Evolutionary conservation across 768 basidiomycete genomes (phyloP).

Genomic region (Tulasnella sp.): DNA sequence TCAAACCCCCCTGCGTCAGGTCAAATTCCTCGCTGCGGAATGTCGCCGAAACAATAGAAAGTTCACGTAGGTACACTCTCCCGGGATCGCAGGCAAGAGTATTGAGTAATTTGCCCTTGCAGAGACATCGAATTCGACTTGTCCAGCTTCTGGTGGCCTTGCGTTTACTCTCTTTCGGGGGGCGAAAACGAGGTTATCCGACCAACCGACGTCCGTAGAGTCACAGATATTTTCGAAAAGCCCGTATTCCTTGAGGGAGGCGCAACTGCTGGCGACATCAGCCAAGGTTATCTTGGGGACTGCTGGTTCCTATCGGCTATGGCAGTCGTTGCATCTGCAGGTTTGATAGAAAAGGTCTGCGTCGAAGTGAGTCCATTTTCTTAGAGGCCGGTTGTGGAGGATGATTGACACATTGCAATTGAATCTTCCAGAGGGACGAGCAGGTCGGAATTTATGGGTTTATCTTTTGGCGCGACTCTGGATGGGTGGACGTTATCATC

Average conservation of each 20-base stretch:
- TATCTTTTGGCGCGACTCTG: conserved; percentile 46
- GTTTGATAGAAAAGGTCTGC: conserved; percentile 46
- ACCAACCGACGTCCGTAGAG: conserved; percentile 40
- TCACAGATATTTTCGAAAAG: conserved; percentile 46
- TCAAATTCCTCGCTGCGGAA: conserved; percentile 40
- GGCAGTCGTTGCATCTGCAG: conserved; percentile 42
- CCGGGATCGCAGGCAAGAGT: not conserved
- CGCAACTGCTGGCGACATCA: conserved; percentile 40
- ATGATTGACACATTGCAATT: not conserved
- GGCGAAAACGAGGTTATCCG: conserved; percentile 16
- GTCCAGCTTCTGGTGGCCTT: conserved; percentile 35
- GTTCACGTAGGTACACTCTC: conserved; percentile 38
- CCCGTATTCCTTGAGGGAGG: conserved; percentile 45
- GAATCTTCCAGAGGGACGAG: conserved; percentile 38
- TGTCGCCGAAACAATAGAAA: conserved; percentile 44
- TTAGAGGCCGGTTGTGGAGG: not conserved
- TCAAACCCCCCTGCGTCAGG: conserved; percentile 26
- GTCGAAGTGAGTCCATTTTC: conserved; percentile 34
- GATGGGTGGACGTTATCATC: conserved; percentile 47
- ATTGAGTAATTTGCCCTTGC: not conserved
- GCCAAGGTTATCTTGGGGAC: conserved; percentile 44
- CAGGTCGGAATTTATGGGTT: conserved; percentile 51
- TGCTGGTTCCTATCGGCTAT: conserved; percentile 51
- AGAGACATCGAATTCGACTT: conserved; percentile 55
- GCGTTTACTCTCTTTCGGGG: conserved; percentile 35